Percentiles rank a stretch among this genome's conserved stretches.
Conservation (phyloP, 2,329 filamentous ascomycete genomes). For the Ceratocystis harringtonii region DNA sequence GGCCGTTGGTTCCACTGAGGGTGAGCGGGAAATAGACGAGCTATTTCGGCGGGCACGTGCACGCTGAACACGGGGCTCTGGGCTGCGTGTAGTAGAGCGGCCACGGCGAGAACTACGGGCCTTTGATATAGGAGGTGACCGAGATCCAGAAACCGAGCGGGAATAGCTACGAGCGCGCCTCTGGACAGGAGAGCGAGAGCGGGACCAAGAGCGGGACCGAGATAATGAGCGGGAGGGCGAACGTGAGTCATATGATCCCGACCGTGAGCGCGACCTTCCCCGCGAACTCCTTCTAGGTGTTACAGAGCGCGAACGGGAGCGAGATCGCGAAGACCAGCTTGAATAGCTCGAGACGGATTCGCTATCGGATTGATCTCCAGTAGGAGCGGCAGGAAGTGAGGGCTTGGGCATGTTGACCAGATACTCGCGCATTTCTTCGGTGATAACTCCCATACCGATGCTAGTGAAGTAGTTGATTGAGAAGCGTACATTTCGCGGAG, state of each 20-base stretch:
- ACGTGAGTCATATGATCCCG: conserved; percentile 16
- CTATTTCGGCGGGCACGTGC: conserved; percentile 14
- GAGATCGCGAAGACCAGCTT: conserved; percentile 40
- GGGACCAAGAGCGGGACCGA: conserved; percentile 23
- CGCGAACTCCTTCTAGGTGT: conserved; percentile 22
- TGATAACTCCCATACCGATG: conserved; percentile 87
- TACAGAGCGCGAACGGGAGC: conserved; percentile 32
- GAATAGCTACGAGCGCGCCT: conserved; percentile 17
- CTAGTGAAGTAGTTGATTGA: conserved; percentile 99
- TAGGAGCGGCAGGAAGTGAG: conserved; percentile 51
- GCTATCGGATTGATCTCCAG: conserved; percentile 45
- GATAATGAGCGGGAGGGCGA: conserved; percentile 13
- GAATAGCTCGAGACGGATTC: conserved; percentile 65
- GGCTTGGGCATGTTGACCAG: conserved; percentile 84
- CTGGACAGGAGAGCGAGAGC: conserved; percentile 15
- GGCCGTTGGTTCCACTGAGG: conserved; percentile 14
- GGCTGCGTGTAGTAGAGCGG: conserved; percentile 23
- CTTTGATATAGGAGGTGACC: conserved; percentile 19
- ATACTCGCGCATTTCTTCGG: conserved; percentile 85
- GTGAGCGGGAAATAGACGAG: conserved; percentile 10
- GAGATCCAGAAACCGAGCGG: conserved; percentile 10
- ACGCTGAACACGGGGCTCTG: conserved; percentile 16
- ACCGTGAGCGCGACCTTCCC: conserved; percentile 19
- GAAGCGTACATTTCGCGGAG: conserved; percentile 81
- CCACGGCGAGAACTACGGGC: conserved; percentile 23